Conservation (phyloP, 2,329 filamentous ascomycete species). For the Chlorencoelia australis region DNA sequence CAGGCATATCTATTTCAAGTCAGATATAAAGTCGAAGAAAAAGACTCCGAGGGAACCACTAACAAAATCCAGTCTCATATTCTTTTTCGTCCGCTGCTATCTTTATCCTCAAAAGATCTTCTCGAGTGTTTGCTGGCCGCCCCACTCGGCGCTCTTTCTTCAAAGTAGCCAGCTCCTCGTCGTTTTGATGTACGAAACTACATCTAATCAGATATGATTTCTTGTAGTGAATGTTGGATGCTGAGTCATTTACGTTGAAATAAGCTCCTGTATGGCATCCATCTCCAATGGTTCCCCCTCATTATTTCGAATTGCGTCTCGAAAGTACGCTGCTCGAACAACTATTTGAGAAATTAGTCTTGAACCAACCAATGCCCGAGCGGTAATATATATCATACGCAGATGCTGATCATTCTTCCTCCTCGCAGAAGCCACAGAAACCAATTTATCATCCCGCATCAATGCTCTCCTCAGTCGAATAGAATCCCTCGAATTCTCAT, state of each 20-base stretch:
- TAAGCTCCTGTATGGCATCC: conserved; percentile 48
- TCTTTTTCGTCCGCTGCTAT: conserved; percentile 66
- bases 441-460: conserved; percentile 72
- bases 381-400: conserved; percentile 35
- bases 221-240: not conserved
- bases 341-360: conserved; percentile 37
- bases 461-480: conserved; percentile 69
- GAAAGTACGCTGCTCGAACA: conserved; percentile 60
- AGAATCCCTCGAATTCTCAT: conserved; percentile 83
- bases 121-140: conserved; percentile 64
- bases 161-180: conserved; percentile 56
- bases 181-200: conserved; percentile 57
- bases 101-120: conserved; percentile 66
- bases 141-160: conserved; percentile 67
- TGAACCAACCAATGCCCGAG: conserved; percentile 2
- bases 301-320: conserved; percentile 49
- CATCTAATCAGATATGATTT: not conserved
- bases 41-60: conserved; percentile 24
- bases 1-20: conserved; percentile 51
- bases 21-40: not conserved
- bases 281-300: conserved; percentile 40
- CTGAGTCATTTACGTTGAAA: conserved; percentile 45
- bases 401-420: conserved; percentile 66
- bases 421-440: conserved; percentile 58
- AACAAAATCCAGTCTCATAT: conserved; percentile 73